These are phyloP conservation scores for Aspergillus carbonarius DNA, from an alignment of 2,329 filamentous ascomycete species.

Conservation along the genomic window DNA sequence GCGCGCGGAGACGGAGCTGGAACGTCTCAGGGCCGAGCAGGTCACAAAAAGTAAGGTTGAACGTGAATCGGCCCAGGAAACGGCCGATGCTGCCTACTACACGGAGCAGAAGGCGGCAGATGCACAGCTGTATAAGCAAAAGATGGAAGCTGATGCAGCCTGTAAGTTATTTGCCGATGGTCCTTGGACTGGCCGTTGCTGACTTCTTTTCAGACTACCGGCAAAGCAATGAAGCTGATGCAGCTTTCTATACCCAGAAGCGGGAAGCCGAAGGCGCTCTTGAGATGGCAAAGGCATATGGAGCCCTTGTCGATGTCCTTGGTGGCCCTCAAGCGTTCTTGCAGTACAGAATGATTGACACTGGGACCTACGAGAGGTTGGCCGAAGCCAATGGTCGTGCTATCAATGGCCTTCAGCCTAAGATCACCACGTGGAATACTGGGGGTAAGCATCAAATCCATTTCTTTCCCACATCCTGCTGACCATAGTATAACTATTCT, in stretches of 20 bases:
- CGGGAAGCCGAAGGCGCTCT: slow-evolving; percentile 74
- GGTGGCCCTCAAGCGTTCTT: slow-evolving; percentile 76
- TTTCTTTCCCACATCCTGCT: background rate
- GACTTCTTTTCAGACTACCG: slow-evolving; percentile 24
- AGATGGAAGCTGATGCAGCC: slow-evolving; percentile 42
- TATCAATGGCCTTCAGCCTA: slow-evolving; percentile 75
- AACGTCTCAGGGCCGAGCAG: slow-evolving; percentile 72
- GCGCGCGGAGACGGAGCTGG: slow-evolving; percentile 75
- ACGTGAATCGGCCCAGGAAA: slow-evolving; percentile 43
- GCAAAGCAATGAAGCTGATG: slow-evolving; percentile 37
- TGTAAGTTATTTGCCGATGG: slow-evolving; percentile 22
- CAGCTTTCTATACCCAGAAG: slow-evolving; percentile 53
- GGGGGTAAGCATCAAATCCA: slow-evolving; percentile 42
- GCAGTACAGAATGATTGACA: slow-evolving; percentile 85
- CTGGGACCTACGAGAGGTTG: slow-evolving; percentile 73
- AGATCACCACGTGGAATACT: slow-evolving; percentile 91
- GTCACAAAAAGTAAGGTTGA: slow-evolving; percentile 70
- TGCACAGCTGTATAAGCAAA: slow-evolving; percentile 43
- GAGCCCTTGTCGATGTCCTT: slow-evolving; percentile 67
- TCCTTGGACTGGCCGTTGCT: background rate
- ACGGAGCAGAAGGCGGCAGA: slow-evolving; percentile 55
- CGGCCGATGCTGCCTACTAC: slow-evolving; percentile 52
- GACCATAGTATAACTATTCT: background rate
- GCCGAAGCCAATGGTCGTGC: slow-evolving; percentile 75
- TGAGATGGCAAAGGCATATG: slow-evolving; percentile 80